Evolutionary conservation across 1,284 basidiomycete species (phyloP).

Genomic region (Pisolithus thermaeus): DNA sequence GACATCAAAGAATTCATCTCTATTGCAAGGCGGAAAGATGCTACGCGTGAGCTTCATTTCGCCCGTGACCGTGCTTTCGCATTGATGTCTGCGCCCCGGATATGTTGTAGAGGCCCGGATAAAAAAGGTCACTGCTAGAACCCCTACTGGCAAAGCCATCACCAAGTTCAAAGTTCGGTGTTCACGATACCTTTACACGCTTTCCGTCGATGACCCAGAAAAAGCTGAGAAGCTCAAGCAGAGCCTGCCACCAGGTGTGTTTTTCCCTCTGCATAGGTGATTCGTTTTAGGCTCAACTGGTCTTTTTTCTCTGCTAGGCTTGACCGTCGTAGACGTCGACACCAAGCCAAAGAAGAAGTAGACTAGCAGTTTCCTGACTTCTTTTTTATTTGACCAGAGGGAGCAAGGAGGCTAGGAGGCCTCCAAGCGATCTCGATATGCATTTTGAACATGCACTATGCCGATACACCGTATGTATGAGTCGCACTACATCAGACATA

Average conservation of each 20-base stretch:
- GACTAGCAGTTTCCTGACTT: background rate
- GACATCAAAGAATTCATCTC: constrained; percentile 99
- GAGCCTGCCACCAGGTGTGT: constrained; percentile 89
- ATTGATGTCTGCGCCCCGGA: background rate
- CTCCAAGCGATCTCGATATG: constrained; percentile 6
- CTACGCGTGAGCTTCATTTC: constrained; percentile 49
- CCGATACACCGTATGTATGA: constrained; percentile 12
- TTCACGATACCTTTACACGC: constrained; percentile 96
- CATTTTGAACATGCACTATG: constrained; percentile 19
- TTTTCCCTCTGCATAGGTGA: background rate
- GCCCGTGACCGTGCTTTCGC: constrained; percentile 10
- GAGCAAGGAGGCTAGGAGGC: constrained; percentile 4
- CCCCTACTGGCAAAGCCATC: constrained; percentile 68
- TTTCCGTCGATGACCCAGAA: constrained; percentile 91
- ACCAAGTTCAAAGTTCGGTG: constrained; percentile 99
- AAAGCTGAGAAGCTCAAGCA: constrained; percentile 99
- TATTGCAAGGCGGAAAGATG: constrained; percentile 89
- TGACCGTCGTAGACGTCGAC: constrained; percentile 59
- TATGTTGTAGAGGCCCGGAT: constrained; percentile 82
- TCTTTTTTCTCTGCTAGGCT: constrained; percentile 37
- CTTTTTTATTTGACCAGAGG: constrained; percentile 1
- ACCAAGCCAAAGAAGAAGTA: constrained; percentile 69
- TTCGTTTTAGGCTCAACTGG: background rate
- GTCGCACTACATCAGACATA: constrained; percentile 8
- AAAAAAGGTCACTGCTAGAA: constrained; percentile 82